Base-by-base conservation (phyloP, 768 basidiomycete genomes). In the Macrocybe gigantea region DNA sequence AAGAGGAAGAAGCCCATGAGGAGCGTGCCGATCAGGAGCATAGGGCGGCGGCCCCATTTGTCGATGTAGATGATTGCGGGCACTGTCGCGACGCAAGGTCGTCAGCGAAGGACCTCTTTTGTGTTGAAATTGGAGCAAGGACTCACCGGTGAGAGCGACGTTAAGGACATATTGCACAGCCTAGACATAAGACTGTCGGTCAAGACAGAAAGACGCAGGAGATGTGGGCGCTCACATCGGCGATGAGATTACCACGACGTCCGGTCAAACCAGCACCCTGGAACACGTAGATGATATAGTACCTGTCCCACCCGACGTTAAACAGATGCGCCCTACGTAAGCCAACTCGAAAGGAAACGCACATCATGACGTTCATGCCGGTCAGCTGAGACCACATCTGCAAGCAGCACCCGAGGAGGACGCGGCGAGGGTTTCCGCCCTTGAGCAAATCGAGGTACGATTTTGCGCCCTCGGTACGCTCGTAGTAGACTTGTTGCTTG, bases 311-410 rank as follows among this genome's bases (percentile, higher is more conserved):
- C 29, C 11, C 9, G 33, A 14, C 42, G 48, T 42, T 31, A 47
- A 41, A 31, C 6, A 5, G 7, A 22, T 22, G 22, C 22, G 22
- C 22, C 22, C 22, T 31, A 48, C 14, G 41, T 42, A 43, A 41
- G 11, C 29, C n/a, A 41, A 11, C 5, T 33, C 34, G 36, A 12
- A 33, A 44, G 36, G n/a, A 41, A 12, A 55, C 69, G 33, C 54
- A 80, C 85, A 89, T 85, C 86, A 89, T 88, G 56, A 88, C 77
- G 60, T 88, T 87, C 81, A 88, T 86, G 33, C 85, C 83, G 7
- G 73, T 74, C 13, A 88, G 68, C 58, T 89, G 88, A 51, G 79
- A 80, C 88, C 86, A 89, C 78, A 84, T 84, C 63, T 91, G 88
- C 35, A 88, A 67, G n/a, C 73, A 72, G 50, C 74, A 72, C 34